Percentiles rank a stretch among this genome's conserved stretches.
Evolutionary conservation across 2,329 filamentous ascomycete genomes (phyloP).

Genomic region (Fusarium secorum): DNA sequence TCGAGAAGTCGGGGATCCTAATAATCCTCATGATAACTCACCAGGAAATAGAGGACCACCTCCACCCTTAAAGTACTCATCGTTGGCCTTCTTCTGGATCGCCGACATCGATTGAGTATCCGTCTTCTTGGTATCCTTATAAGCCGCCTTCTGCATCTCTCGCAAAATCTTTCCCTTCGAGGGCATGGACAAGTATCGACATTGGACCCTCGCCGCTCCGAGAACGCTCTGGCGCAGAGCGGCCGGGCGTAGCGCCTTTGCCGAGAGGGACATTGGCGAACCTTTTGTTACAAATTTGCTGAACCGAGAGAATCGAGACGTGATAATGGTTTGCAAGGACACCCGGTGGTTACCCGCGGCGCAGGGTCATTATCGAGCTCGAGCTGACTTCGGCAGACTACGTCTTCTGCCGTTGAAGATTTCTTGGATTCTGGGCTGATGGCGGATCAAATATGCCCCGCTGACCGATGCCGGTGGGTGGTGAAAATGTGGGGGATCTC

Average conservation of each 20-base stretch:
- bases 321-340: neutral
- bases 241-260: conserved; percentile 35
- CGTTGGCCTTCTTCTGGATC: conserved; percentile 44
- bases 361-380: conserved; percentile 39
- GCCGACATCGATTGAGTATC: conserved; percentile 44
- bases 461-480: neutral
- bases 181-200: conserved; percentile 42
- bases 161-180: conserved; percentile 39
- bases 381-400: conserved; percentile 6
- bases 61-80: conserved; percentile 47
- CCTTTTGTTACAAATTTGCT: neutral
- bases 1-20: neutral
- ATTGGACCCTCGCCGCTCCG: conserved; percentile 33
- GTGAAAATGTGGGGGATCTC: conserved; percentile 1
- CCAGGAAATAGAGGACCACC: conserved; percentile 48
- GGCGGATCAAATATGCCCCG: conserved; percentile 36
- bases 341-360: conserved; percentile 38
- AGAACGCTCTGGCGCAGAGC: conserved; percentile 32
- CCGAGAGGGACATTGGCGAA: conserved; percentile 30
- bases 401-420: conserved; percentile 29
- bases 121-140: conserved; percentile 35
- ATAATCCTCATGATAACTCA: conserved; percentile 27
- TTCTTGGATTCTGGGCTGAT: conserved; percentile 38
- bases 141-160: conserved; percentile 42
- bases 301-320: neutral